Evolutionary conservation across 163 green algal genomes (phyloP).

Genomic region (Smithsoniella earleae): DNA sequence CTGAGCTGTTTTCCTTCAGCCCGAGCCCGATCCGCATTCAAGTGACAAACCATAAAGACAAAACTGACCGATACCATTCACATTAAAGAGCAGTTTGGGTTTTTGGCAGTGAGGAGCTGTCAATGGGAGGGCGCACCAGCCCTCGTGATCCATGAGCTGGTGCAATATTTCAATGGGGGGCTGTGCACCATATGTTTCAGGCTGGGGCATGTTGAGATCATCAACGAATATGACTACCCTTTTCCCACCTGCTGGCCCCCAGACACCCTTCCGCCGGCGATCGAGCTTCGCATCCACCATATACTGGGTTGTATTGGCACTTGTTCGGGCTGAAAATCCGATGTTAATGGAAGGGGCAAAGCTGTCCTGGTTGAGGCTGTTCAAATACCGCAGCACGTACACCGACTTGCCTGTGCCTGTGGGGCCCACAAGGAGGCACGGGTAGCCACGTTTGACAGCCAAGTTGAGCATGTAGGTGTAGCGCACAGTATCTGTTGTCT

Average conservation of each 20-base stretch:
- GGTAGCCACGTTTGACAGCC: conserved; percentile 41
- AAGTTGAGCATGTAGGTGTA: conserved; percentile 59
- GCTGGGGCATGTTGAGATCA: conserved; percentile 71
- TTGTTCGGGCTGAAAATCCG: conserved; percentile 59
- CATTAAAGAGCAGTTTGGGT: too few species aligned
- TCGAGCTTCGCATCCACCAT: conserved; percentile 64
- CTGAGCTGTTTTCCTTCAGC: too few species aligned
- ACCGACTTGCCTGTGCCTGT: conserved; percentile 63
- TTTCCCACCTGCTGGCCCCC: conserved; percentile 58
- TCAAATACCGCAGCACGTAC: conserved; percentile 56
- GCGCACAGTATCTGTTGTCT: conserved; percentile 55
- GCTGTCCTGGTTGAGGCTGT: conserved; percentile 38
- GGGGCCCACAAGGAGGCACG: conserved; percentile 56
- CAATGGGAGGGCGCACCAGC: conserved; percentile 54
- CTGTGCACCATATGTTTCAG: conserved; percentile 62
- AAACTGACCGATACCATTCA: too few species aligned
- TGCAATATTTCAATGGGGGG: conserved; percentile 66
- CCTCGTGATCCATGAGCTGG: conserved; percentile 63
- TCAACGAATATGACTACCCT: conserved; percentile 61
- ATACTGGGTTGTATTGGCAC: conserved; percentile 55
- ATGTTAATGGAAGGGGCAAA: conserved; percentile 56
- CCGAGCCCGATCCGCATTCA: not conserved
- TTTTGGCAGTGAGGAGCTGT: too few species aligned
- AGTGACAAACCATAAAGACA: too few species aligned
- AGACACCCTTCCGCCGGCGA: conserved; percentile 51